phyloP scores from a whole-genome alignment of 2,329 filamentous ascomycete species.

The Tolypocladium amazonense region DNA sequence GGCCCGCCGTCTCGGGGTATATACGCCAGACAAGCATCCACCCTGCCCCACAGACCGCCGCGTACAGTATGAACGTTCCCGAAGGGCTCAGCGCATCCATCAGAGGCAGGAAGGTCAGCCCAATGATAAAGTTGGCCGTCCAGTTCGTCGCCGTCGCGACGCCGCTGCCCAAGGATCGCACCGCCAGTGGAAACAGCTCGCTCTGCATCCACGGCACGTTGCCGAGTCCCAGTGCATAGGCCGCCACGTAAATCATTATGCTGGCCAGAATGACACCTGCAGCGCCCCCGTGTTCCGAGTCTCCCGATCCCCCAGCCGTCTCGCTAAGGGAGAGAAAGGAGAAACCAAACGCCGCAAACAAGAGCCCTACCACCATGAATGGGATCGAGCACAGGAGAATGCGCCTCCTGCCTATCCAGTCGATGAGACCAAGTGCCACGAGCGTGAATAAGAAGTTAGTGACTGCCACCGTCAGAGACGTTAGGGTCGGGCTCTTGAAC shows the following conservation, averaged over 20 bases:
- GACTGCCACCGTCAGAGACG: conserved; percentile 67
- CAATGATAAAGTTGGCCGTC: conserved; percentile 77
- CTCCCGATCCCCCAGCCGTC: conserved; percentile 6
- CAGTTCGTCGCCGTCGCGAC: conserved; percentile 75
- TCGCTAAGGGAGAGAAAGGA: conserved; percentile 42
- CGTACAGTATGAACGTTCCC: conserved; percentile 77
- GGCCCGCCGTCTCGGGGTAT: conserved; percentile 78
- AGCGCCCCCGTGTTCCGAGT: conserved; percentile 18
- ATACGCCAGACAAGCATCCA: conserved; percentile 61
- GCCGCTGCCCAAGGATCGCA: conserved; percentile 62
- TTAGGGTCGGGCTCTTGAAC: conserved; percentile 69
- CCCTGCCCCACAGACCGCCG: conserved; percentile 54
- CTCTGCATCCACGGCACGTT: conserved; percentile 96
- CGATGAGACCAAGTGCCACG: conserved; percentile 66
- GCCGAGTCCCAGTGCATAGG: conserved; percentile 79
- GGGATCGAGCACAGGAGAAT: conserved; percentile 78
- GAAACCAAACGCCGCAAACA: conserved; percentile 65
- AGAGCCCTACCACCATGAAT: conserved; percentile 66
- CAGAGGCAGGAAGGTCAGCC: conserved; percentile 78
- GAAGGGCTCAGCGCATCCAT: conserved; percentile 65
- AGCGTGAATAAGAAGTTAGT: conserved; percentile 77
- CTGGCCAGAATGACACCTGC: conserved; percentile 56
- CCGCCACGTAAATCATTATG: conserved; percentile 74
- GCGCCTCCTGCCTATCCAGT: conserved; percentile 65
- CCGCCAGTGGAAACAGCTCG: conserved; percentile 74